Conservation (phyloP, 2,329 filamentous ascomycete genomes). For the Hypoxylon sp. region DNA sequence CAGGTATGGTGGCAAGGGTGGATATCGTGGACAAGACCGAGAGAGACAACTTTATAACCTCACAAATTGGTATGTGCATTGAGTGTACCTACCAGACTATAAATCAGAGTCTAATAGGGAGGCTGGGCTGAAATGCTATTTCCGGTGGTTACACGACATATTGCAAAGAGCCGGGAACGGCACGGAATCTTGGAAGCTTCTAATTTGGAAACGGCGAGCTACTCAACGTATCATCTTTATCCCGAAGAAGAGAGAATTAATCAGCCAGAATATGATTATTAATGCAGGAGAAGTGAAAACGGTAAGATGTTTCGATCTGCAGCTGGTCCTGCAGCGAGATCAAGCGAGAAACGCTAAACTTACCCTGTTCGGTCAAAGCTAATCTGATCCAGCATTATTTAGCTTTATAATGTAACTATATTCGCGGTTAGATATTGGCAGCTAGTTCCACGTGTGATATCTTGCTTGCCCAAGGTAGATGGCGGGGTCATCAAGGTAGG, state of each 20-base stretch:
- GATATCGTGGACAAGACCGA: too few species aligned
- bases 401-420: too few species aligned
- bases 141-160: background rate
- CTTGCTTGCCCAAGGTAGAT: background rate
- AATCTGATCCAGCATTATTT: too few species aligned
- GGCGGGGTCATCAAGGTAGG: background rate
- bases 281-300: background rate
- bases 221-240: slow-evolving; percentile 12
- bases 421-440: background rate
- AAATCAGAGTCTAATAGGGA: background rate
- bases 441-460: background rate
- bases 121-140: background rate
- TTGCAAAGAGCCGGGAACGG: background rate
- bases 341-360: background rate
- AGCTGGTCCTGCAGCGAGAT: background rate
- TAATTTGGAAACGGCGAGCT: background rate
- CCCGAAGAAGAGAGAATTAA: slow-evolving; percentile 6
- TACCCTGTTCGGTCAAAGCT: background rate
- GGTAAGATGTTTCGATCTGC: background rate
- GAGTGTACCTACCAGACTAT: background rate
- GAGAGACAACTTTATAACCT: too few species aligned
- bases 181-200: background rate
- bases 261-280: background rate
- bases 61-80: background rate
- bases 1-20: background rate